Evolutionary conservation across 2,329 filamentous ascomycete genomes (phyloP).

Genomic region (Capronia americana): DNA sequence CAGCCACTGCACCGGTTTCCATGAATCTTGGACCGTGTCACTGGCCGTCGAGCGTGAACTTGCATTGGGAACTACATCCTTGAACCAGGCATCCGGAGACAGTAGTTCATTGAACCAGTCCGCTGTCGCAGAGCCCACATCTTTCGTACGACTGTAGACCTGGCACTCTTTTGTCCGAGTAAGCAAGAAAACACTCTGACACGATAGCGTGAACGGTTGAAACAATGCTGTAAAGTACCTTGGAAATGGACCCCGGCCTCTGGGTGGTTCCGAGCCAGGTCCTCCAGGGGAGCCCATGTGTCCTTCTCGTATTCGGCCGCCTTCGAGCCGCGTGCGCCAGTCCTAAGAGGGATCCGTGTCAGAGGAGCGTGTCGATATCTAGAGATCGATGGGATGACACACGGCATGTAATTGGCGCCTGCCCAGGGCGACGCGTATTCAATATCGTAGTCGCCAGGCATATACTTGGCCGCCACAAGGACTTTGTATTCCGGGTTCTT

Average conservation of each 20-base stretch:
- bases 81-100: slow-evolving; percentile 74
- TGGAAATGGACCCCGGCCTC: slow-evolving; percentile 79
- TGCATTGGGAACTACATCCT: slow-evolving; percentile 71
- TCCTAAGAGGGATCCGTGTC: slow-evolving; percentile 32
- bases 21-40: too few relatives aligned
- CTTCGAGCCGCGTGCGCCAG: slow-evolving; percentile 42
- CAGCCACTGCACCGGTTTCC: too few relatives aligned
- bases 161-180: background rate
- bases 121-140: slow-evolving; percentile 60
- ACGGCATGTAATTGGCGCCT: slow-evolving; percentile 76
- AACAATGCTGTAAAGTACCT: slow-evolving; percentile 27
- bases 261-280: slow-evolving; percentile 65
- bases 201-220: slow-evolving; percentile 42
- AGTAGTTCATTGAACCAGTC: slow-evolving; percentile 72
- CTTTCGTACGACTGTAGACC: slow-evolving; percentile 48
- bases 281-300: slow-evolving; percentile 65
- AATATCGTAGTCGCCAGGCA: slow-evolving; percentile 79
- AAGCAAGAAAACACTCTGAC: background rate
- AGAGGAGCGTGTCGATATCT: too few relatives aligned
- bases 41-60: slow-evolving; percentile 31
- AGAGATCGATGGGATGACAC: slow-evolving; percentile 41
- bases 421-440: slow-evolving; percentile 86
- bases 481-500: slow-evolving; percentile 59
- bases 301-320: slow-evolving; percentile 60
- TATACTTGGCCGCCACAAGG: slow-evolving; percentile 77